Percentiles rank a stretch among this genome's conserved stretches.
These are phyloP conservation scores for Beta macrorhiza DNA, from an alignment of 179 eudicot species.

Conservation along the genomic window DNA sequence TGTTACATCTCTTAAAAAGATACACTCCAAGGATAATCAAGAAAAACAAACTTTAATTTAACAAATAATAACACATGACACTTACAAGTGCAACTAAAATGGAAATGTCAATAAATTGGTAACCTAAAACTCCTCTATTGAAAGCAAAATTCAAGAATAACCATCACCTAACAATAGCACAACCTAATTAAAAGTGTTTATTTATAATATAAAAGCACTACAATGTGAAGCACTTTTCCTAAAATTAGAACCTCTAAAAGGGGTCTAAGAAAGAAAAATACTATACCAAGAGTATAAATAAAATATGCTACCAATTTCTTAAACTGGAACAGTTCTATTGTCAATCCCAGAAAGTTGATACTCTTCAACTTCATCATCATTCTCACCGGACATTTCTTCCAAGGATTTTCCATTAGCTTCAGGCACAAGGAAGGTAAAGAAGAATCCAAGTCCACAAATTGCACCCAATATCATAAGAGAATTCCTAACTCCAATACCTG, in stretches of 20 bases:
- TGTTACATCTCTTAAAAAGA: too few species aligned
- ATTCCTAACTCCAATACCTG: constrained; percentile 25
- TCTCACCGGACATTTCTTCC: constrained; percentile 29
- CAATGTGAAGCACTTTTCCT: background rate
- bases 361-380: constrained; percentile 6
- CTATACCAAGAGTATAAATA: background rate
- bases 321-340: constrained; percentile 22
- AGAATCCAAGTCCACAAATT: constrained; percentile 22
- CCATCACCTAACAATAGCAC: too few species aligned
- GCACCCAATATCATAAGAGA: constrained; percentile 20
- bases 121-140: too few species aligned
- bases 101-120: too few species aligned
- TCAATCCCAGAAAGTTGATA: background rate
- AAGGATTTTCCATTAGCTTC: constrained; percentile 28
- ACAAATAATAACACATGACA: too few species aligned
- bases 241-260: background rate
- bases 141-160: too few species aligned
- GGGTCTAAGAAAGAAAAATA: too few species aligned
- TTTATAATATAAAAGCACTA: too few species aligned
- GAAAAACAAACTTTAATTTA: too few species aligned
- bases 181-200: too few species aligned
- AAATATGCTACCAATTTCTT: background rate
- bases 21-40: too few species aligned
- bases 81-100: too few species aligned
- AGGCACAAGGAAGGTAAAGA: constrained; percentile 28